Base-by-base conservation (phyloP, 1,139 yeast species). In the Candida frijolesensis region DNA sequence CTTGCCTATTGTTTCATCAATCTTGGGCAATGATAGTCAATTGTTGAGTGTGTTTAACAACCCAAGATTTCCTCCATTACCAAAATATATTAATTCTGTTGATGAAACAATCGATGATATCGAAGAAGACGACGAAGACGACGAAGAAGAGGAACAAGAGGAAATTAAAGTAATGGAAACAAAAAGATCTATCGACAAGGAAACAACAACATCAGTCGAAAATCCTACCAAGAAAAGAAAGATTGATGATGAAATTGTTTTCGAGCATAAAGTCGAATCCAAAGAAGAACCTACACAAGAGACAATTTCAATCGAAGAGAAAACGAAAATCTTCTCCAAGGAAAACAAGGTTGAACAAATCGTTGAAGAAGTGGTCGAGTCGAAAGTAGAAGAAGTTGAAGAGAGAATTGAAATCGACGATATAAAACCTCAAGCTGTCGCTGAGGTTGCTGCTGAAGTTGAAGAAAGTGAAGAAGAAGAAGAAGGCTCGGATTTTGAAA, bases 1-100 rank as follows among this genome's bases (percentile, higher is more conserved):
- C 29, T 72, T 89, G 54, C 96, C 97, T 11, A 84, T 90, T 55
- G 86, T 88, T 1, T 67, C 81, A n/a, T 66, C 75, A 2, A 69
- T 78, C 4, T 65, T 89, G 56, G 74, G 73, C 2, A 73, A 72
- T 2, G 60, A 67, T 22, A 76, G 76, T 54, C 67, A 67, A 2
- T 57, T 79, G 18, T 55, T 78, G 42, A 83, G 85, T 61, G 76
- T 84, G 2, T 73, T 89, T 59, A 78, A 83, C 53, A 88, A 88
- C 59, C 96, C 97, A 37, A 75, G 95, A 57, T 81, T 90, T 57
- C 97, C 97, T 2, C 80, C 89, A 39, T 68, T 79, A 49, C 77
- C 82, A 4, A 60, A 66, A 35, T 68, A 74, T 48, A 66, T 71
- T 45, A 68, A 63, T 33, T 46, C 47, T 1, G 56, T 52, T 3